These are phyloP conservation scores for Zalaria sp. DNA, from an alignment of 2,329 filamentous ascomycete genomes.

Conservation along the genomic window DNA sequence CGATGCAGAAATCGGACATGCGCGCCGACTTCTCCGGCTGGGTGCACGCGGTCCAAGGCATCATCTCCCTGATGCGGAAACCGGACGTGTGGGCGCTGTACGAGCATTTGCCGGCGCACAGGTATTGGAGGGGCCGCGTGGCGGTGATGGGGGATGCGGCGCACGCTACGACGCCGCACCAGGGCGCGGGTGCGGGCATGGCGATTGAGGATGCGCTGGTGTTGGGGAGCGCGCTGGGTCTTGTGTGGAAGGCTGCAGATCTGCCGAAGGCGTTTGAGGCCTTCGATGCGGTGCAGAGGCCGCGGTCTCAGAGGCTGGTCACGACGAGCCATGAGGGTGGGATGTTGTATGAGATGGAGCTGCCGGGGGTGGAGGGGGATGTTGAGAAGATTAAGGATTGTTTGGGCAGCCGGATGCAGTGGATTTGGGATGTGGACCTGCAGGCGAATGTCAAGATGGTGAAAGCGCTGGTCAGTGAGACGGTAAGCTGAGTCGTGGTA, in stretches of 20 bases:
- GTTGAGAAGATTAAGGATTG: conserved; percentile 17
- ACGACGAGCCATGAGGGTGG: conserved; percentile 24
- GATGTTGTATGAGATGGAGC: conserved; percentile 25
- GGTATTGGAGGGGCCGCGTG: conserved; percentile 21
- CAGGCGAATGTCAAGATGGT: background rate
- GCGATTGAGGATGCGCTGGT: conserved; percentile 41
- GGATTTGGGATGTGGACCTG: conserved; percentile 25
- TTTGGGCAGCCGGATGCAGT: conserved; percentile 18
- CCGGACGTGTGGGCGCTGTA: conserved; percentile 35
- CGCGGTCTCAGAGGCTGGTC: conserved; percentile 25
- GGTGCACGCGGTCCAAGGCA: conserved; percentile 22
- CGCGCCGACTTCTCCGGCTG: conserved; percentile 26
- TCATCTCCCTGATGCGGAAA: conserved; percentile 33
- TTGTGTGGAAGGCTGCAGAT: conserved; percentile 7
- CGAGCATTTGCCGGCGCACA: conserved; percentile 28
- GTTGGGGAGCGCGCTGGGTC: conserved; percentile 24
- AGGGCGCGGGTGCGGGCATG: conserved; percentile 41
- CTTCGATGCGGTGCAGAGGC: conserved; percentile 24
- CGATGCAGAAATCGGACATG: conserved; percentile 27
- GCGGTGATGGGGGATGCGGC: conserved; percentile 43
- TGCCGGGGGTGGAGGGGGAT: conserved; percentile 18
- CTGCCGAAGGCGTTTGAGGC: conserved; percentile 21
- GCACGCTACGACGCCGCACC: conserved; percentile 41
- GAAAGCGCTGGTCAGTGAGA: background rate
- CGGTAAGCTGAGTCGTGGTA: no score